Evolutionary conservation across 208 protist genomes (phyloP).

Genomic region (Leishmania martiniquensis): DNA sequence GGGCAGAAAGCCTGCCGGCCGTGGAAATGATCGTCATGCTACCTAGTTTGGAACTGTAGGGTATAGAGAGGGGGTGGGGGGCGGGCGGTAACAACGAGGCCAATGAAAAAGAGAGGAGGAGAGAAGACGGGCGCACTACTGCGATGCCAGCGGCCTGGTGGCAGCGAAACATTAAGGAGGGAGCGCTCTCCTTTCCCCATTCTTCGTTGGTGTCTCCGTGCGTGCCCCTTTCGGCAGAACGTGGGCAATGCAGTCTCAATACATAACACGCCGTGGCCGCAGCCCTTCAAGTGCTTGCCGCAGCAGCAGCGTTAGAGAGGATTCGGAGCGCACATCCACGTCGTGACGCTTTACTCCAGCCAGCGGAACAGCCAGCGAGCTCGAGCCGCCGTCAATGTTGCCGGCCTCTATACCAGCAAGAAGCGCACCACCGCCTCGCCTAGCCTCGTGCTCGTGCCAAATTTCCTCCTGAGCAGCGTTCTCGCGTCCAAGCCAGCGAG

Average conservation of each 20-base stretch:
- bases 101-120: neutral
- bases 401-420: neutral
- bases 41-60: no score
- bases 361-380: neutral
- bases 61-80: no score
- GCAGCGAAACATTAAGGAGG: neutral
- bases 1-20: no score
- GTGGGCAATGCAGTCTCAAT: neutral
- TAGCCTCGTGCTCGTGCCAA: slow-evolving; percentile 11
- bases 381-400: neutral
- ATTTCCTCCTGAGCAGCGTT: slow-evolving; percentile 20
- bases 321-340: neutral
- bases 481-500: neutral
- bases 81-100: neutral
- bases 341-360: neutral
- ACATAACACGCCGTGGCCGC: slow-evolving; percentile 11
- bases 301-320: slow-evolving; percentile 21
- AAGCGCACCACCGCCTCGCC: neutral
- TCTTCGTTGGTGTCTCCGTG: neutral
- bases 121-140: neutral
- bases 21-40: no score
- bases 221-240: neutral
- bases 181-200: neutral
- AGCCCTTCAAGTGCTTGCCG: slow-evolving; percentile 18
- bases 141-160: neutral